Evolutionary conservation across 1,139 yeast species (phyloP), one percentile per base, ranked within the genome.

Genomic region (Candida sanyaensis): DNA sequence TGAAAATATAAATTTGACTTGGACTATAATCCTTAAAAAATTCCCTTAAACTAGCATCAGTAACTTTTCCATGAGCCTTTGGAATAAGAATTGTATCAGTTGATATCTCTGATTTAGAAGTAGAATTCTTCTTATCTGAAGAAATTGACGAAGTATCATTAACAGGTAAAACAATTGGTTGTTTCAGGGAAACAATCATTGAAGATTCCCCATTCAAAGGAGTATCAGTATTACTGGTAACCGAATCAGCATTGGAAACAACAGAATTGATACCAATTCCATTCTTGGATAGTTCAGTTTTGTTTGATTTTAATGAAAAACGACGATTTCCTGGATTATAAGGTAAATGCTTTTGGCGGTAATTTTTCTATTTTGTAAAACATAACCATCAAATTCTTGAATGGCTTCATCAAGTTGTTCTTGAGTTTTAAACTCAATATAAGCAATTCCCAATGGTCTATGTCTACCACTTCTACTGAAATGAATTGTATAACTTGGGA

Each of bases 381-480:
- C 62, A 34, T 58, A 59, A 6, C 80, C 80, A 55, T 78, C 66
- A 47, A 80, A 63, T 21, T 66, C 65, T 6, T 63, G 61, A 37
- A 76, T 68, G 3, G 75, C 88, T 26, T 64, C 63, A 32, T 68
- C 69, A 2, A 86, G 86, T 49, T 69, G 77, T 28, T 78, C 84
- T 13, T 65, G 61, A 34, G 71, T 61, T n/a, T 63, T 68, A 55
- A 86, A 81, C 47, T 81, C 88, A 27, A 80, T 88, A 63, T 83
- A 86, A 0, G 87, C 91, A 52, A 80, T 75, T 1, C 91, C 90
- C 49, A 82, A 66, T 2, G 86, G 79, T 53, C 68, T 72, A 42
- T 71, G 74, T 43, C 66, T 67, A n/a, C 59, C 55, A 12, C 61
- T 58, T 45, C 75, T 66, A 45, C 73, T 65, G 17, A 79, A 78